Evolutionary conservation across 108 stramenopile genomes (phyloP).

Genomic region (Nitzschia inconspicua): DNA sequence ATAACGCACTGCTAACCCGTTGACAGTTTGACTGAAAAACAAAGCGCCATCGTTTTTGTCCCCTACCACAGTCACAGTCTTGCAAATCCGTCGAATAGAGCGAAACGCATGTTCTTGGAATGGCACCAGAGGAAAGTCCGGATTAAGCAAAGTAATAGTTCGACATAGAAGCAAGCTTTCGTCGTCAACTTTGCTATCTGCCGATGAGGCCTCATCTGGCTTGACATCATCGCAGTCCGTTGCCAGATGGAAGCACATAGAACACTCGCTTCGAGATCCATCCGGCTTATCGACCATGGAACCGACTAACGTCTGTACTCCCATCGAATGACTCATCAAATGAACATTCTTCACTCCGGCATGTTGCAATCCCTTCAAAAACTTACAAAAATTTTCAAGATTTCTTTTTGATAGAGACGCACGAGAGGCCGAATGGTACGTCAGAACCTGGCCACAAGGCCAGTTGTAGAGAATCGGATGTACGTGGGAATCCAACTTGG

Average conservation of each 20-base stretch:
- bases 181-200: background rate
- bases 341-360: slow-evolving; percentile 43
- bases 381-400: slow-evolving; percentile 16
- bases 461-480: slow-evolving; percentile 42
- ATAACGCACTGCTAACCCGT: too few relatives aligned
- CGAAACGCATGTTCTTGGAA: slow-evolving; percentile 30
- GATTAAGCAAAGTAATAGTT: slow-evolving; percentile 42
- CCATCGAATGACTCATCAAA: slow-evolving; percentile 47
- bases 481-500: slow-evolving; percentile 29
- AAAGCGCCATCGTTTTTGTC: slow-evolving; percentile 37
- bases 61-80: slow-evolving; percentile 35
- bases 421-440: slow-evolving; percentile 21
- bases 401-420: slow-evolving; percentile 15
- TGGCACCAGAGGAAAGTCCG: slow-evolving; percentile 37
- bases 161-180: slow-evolving; percentile 9
- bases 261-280: slow-evolving; percentile 26
- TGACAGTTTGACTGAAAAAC: slow-evolving; percentile 30
- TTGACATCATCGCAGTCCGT: too few relatives aligned
- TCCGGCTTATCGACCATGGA: slow-evolving; percentile 29
- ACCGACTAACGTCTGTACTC: slow-evolving; percentile 37
- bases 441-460: slow-evolving; percentile 37
- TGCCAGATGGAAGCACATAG: slow-evolving; percentile 23
- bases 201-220: slow-evolving; percentile 8
- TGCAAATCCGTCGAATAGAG: slow-evolving; percentile 25
- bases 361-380: slow-evolving; percentile 22